Percentiles rank a stretch among this genome's conserved stretches.
Conservation (phyloP, 2,329 filamentous ascomycete genomes). For the Fusarium sp. region DNA sequence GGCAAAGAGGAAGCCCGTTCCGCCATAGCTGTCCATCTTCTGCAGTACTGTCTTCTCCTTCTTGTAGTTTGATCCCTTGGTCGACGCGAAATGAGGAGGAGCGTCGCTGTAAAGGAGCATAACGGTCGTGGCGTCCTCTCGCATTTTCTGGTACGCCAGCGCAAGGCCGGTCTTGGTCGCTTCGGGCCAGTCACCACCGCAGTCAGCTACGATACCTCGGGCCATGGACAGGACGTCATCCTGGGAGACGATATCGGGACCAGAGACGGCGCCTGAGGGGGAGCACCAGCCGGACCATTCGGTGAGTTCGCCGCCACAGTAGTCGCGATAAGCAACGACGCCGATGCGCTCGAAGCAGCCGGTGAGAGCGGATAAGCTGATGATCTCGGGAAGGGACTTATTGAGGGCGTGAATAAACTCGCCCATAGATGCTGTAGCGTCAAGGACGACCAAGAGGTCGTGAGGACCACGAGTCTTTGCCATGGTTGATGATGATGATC, state of each 20-base stretch:
- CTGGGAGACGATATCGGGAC: conserved; percentile 43
- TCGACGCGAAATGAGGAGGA: conserved; percentile 56
- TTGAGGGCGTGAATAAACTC: conserved; percentile 57
- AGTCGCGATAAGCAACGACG: conserved; percentile 64
- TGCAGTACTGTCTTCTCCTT: conserved; percentile 44
- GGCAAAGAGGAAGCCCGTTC: conserved; percentile 51
- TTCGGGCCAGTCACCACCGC: conserved; percentile 60
- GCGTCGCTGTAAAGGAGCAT: conserved; percentile 62
- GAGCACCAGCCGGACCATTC: conserved; percentile 64
- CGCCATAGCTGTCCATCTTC: conserved; percentile 44
- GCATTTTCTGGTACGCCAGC: conserved; percentile 59
- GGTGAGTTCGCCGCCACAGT: conserved; percentile 50
- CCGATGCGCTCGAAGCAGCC: conserved; percentile 63
- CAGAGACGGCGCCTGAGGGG: conserved; percentile 28
- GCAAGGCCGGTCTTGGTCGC: conserved; percentile 63
- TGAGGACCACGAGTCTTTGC: conserved; percentile 43
- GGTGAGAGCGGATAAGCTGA: conserved; percentile 61
- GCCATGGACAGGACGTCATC: conserved; percentile 52
- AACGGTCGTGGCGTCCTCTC: conserved; percentile 60
- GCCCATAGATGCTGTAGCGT: conserved; percentile 61
- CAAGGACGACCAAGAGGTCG: conserved; percentile 60
- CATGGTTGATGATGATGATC: conserved; percentile 22
- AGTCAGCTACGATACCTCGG: conserved; percentile 45
- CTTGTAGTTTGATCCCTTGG: conserved; percentile 44
- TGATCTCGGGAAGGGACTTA: conserved; percentile 61